Percentiles rank a stretch among this genome's conserved stretches.
phyloP scores from a whole-genome alignment of 441 rosid genomes.

The Gossypium schwendimanii region DNA sequence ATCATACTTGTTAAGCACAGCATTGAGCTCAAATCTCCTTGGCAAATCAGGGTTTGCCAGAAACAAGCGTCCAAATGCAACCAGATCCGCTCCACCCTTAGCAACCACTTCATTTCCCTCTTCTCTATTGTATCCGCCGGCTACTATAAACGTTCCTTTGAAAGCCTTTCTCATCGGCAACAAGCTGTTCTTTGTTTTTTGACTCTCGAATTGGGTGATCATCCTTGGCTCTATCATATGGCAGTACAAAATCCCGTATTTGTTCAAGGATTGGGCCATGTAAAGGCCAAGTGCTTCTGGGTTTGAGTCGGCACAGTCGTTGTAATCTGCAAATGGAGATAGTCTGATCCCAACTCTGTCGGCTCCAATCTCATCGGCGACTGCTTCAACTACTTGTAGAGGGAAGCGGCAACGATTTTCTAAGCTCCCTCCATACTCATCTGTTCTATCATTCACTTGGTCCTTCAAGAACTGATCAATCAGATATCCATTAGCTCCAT shows the following conservation, averaged over 20 bases:
- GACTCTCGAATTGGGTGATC: not conserved
- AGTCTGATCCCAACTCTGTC: slow-evolving; percentile 32
- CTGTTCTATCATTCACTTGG: slow-evolving; percentile 28
- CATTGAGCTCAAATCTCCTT: slow-evolving; percentile 19
- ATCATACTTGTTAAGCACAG: slow-evolving; percentile 20
- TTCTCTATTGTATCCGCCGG: slow-evolving; percentile 29
- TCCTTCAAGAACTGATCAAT: slow-evolving; percentile 39
- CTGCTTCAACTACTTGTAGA: slow-evolving; percentile 26
- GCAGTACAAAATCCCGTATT: slow-evolving; percentile 15
- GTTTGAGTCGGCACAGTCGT: slow-evolving; percentile 28
- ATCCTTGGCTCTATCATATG: slow-evolving; percentile 29
- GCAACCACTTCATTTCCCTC: slow-evolving; percentile 23
- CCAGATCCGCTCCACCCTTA: slow-evolving; percentile 22
- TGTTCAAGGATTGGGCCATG: slow-evolving; percentile 25
- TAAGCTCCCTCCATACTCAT: slow-evolving; percentile 28
- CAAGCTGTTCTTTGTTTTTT: slow-evolving; percentile 8
- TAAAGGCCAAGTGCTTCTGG: slow-evolving; percentile 29
- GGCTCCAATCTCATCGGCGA: slow-evolving; percentile 24
- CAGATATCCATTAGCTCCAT: slow-evolving; percentile 38
- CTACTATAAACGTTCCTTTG: slow-evolving; percentile 30
- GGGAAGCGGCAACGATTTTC: slow-evolving; percentile 38
- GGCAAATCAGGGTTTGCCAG: slow-evolving; percentile 35
- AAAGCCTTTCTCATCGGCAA: slow-evolving; percentile 26
- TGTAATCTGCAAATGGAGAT: slow-evolving; percentile 30
- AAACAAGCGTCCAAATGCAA: slow-evolving; percentile 25